These are phyloP conservation scores for Aspergillus spinulosporus DNA, from an alignment of 2,329 filamentous ascomycete genomes.

Conservation along the genomic window DNA sequence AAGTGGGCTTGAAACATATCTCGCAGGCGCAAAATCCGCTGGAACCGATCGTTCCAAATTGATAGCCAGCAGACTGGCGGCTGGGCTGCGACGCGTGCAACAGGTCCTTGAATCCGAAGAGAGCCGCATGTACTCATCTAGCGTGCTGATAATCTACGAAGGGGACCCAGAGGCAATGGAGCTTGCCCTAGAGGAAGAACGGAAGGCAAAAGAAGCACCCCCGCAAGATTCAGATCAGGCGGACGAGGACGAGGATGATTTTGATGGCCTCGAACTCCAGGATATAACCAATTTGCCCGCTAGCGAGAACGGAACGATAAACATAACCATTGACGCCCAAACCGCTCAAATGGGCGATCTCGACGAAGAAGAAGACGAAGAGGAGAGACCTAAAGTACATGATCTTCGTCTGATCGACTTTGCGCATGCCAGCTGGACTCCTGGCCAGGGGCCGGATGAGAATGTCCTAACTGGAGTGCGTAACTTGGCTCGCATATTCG, in stretches of 20 bases:
- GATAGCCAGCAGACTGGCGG: conserved; percentile 43
- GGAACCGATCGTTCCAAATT: conserved; percentile 46
- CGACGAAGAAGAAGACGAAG: conserved; percentile 57
- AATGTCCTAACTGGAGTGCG: conserved; percentile 75
- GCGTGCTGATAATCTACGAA: conserved; percentile 66
- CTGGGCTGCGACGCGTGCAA: conserved; percentile 47
- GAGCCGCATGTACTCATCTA: conserved; percentile 67
- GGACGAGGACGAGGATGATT: conserved; percentile 29
- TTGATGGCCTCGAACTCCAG: conserved; percentile 21
- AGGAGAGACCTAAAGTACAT: conserved; percentile 65
- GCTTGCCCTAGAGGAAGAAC: conserved; percentile 48
- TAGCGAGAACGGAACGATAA: conserved; percentile 32
- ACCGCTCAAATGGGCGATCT: conserved; percentile 48
- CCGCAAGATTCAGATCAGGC: conserved; percentile 36
- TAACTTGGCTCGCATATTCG: conserved; percentile 70
- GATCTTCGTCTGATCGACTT: conserved; percentile 92
- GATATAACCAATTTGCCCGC: conserved; percentile 35
- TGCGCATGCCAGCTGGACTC: conserved; percentile 83
- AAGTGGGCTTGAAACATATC: conserved; percentile 59
- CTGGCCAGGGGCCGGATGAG: conserved; percentile 80
- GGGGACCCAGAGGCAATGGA: conserved; percentile 60
- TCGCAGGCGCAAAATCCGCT: conserved; percentile 48
- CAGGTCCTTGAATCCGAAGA: conserved; percentile 57
- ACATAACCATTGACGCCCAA: conserved; percentile 38
- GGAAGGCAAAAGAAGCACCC: conserved; percentile 32